Percentiles rank a stretch among this genome's conserved stretches.
These are phyloP conservation scores for Podaxis sp. DNA, from an alignment of 768 basidiomycete genomes.

Conservation along the genomic window DNA sequence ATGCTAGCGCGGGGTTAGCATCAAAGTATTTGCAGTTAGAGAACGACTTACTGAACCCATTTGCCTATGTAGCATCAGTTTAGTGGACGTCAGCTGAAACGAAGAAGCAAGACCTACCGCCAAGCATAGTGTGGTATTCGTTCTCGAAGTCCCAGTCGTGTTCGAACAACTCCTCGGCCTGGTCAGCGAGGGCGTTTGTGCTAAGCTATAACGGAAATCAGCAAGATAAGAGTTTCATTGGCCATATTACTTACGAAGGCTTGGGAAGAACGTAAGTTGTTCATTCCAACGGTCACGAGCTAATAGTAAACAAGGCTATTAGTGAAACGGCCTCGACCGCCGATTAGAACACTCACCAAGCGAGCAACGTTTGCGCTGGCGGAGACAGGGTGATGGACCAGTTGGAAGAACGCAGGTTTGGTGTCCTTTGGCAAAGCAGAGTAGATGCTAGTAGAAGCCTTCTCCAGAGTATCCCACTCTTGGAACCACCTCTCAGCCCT, in stretches of 20 bases:
- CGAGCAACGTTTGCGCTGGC: constrained; percentile 57
- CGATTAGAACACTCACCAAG: constrained; percentile 32
- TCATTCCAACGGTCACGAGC: constrained; percentile 56
- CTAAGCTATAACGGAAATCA: constrained; percentile 34
- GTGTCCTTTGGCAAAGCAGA: constrained; percentile 42
- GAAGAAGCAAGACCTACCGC: constrained; percentile 36
- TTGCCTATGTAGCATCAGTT: constrained; percentile 37
- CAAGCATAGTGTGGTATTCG: constrained; percentile 56
- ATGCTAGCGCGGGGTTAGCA: constrained; percentile 35
- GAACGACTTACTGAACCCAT: constrained; percentile 55
- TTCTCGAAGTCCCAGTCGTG: constrained; percentile 59
- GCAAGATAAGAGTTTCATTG: neutral
- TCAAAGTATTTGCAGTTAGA: neutral
- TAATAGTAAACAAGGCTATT: constrained; percentile 10
- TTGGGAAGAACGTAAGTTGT: constrained; percentile 63
- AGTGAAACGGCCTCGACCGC: neutral
- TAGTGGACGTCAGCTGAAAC: neutral
- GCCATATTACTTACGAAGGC: constrained; percentile 30
- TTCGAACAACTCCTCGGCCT: constrained; percentile 57
- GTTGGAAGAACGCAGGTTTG: constrained; percentile 66
- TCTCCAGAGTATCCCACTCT: constrained; percentile 47
- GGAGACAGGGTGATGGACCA: constrained; percentile 61
- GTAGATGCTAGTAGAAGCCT: constrained; percentile 53
- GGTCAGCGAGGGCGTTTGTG: constrained; percentile 54
- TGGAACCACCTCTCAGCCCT: constrained; percentile 58